These are phyloP conservation scores for Sclerotinia trifoliorum DNA, from an alignment of 2,329 filamentous ascomycete genomes.

Conservation along the genomic window DNA sequence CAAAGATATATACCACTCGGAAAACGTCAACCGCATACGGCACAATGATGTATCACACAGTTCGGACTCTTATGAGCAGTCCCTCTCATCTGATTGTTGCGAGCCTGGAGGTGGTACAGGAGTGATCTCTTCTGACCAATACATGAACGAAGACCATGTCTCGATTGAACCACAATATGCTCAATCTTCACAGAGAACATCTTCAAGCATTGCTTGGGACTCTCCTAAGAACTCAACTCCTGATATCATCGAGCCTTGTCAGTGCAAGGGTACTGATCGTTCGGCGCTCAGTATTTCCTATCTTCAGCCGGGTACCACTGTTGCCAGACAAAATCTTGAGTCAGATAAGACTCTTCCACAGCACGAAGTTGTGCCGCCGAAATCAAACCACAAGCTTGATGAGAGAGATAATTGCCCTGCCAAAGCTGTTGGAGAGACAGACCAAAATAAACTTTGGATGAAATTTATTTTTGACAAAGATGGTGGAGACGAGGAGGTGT, in stretches of 20 bases:
- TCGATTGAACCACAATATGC: not conserved
- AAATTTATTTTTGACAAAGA: slow-evolving; percentile 19
- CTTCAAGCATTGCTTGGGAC: slow-evolving; percentile 18
- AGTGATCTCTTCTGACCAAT: not conserved
- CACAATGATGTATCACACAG: not conserved
- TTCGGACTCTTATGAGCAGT: not conserved
- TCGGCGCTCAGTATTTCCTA: too few relatives aligned
- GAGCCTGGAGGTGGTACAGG: not conserved
- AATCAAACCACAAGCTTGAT: not conserved
- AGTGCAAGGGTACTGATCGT: not conserved
- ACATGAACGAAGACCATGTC: not conserved
- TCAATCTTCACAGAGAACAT: not conserved
- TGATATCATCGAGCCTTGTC: not conserved
- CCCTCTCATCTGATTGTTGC: not conserved
- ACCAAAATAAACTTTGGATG: slow-evolving; percentile 21
- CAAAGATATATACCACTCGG: not conserved
- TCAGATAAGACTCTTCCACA: not conserved
- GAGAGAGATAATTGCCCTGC: not conserved
- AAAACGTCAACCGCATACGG: not conserved
- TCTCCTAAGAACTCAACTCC: not conserved
- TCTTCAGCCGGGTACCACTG: too few relatives aligned
- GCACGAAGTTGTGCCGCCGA: not conserved
- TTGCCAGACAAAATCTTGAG: not conserved
- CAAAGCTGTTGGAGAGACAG: not conserved
- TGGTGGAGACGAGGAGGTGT: not conserved